phyloP scores from a whole-genome alignment of 306 rosid species.

The Vigna hirtella region DNA sequence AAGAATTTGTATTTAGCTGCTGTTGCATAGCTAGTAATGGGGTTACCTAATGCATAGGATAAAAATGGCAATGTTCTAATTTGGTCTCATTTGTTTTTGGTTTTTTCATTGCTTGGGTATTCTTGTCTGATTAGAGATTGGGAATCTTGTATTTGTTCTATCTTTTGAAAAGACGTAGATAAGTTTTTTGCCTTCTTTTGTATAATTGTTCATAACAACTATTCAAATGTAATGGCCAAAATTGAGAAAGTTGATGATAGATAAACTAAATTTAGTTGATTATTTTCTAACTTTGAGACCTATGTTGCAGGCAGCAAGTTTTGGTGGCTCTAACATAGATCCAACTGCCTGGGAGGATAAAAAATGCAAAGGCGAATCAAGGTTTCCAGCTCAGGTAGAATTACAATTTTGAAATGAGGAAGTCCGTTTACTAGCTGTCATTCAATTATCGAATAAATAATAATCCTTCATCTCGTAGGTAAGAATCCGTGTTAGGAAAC shows the following conservation, averaged over 20 bases:
- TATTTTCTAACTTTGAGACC: slow-evolving; percentile 36
- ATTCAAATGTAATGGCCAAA: background rate
- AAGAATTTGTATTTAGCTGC: slow-evolving; percentile 1
- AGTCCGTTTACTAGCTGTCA: background rate
- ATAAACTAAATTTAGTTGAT: slow-evolving; percentile 10
- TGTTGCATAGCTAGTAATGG: background rate
- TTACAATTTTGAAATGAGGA: slow-evolving; percentile 14
- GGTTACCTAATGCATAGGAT: slow-evolving; percentile 1
- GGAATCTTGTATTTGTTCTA: background rate
- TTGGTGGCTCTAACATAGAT: slow-evolving; percentile 99
- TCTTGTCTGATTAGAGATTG: slow-evolving; percentile 22
- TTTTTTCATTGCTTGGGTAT: slow-evolving; percentile 18
- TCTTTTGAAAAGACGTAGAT: background rate
- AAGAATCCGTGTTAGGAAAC: slow-evolving; percentile 77
- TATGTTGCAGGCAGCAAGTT: slow-evolving; percentile 81
- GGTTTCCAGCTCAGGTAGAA: slow-evolving; percentile 98
- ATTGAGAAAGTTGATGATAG: slow-evolving; percentile 9
- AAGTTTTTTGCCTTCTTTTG: slow-evolving; percentile 2
- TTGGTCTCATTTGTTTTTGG: slow-evolving; percentile 1
- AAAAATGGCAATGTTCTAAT: background rate
- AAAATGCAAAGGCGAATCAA: slow-evolving; percentile 98
- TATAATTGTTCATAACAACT: background rate
- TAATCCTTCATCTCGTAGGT: slow-evolving; percentile 57
- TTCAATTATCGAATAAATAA: slow-evolving; percentile 6
- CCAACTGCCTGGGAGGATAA: slow-evolving; percentile 99